A percentile compares a stretch with the other conserved stretches of the same genome.
These are phyloP conservation scores for Paralagenidium karlingii DNA, from an alignment of 352 stramenopile genomes.

Conservation along the genomic window DNA sequence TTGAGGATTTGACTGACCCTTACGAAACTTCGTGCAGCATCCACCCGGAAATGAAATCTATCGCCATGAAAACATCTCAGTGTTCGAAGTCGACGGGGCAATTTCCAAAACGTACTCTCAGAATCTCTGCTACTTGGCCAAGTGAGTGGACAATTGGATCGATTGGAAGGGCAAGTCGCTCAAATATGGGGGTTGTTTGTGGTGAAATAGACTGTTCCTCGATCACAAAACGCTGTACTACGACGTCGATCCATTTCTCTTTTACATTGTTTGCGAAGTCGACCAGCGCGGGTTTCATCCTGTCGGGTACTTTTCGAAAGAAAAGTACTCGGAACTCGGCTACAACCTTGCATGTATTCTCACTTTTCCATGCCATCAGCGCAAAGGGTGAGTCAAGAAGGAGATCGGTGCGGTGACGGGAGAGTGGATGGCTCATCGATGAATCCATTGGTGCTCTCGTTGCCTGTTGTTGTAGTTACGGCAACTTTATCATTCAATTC, in stretches of 20 bases:
- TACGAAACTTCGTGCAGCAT: no score
- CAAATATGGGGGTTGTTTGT: not conserved
- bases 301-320: constrained; percentile 99
- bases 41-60: constrained; percentile 88
- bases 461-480: no score
- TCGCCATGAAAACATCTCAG: constrained; percentile 87
- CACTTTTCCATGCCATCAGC: constrained; percentile 98
- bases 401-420: no score
- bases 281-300: constrained; percentile 86
- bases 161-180: not conserved
- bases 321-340: constrained; percentile 95
- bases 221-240: constrained; percentile 99
- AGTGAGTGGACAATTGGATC: constrained; percentile 33
- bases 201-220: constrained; percentile 83
- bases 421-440: no score
- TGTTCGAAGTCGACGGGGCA: constrained; percentile 96
- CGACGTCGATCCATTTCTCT: constrained; percentile 99
- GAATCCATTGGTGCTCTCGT: no score
- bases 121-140: constrained; percentile 98
- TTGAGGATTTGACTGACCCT: no score
- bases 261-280: constrained; percentile 98
- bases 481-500: constrained; percentile 99
- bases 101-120: constrained; percentile 97
- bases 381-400: no score
- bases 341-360: constrained; percentile 99